Evolutionary conservation across 169 alveolate genomes (phyloP).

Genomic region (Ophryocystis elektroscirrha): DNA sequence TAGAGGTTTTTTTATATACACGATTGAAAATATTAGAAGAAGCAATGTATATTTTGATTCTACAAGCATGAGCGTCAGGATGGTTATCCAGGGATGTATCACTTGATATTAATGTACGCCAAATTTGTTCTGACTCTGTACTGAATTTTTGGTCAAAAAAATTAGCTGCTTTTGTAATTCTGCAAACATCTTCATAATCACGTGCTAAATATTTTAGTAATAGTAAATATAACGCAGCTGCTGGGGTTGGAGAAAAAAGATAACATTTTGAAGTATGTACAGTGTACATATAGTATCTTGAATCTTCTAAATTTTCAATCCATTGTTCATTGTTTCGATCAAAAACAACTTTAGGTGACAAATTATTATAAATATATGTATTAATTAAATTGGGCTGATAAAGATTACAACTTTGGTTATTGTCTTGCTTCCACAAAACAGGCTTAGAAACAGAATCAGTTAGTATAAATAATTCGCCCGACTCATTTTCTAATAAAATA

Average conservation of each 20-base stretch:
- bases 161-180: conserved; percentile 6
- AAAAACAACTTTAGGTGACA: too few species aligned
- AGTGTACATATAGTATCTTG: conserved; percentile 25
- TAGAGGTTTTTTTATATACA: too few species aligned
- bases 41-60: conserved; percentile 26
- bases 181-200: conserved; percentile 19
- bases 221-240: conserved; percentile 24
- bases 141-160: conserved; percentile 4
- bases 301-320: conserved; percentile 1
- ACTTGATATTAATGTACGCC: conserved; percentile 13
- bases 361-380: too few species aligned
- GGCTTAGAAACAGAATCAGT: conserved; percentile 21
- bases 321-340: too few species aligned
- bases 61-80: conserved; percentile 37
- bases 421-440: too few species aligned
- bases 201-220: conserved; percentile 24
- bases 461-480: conserved; percentile 27
- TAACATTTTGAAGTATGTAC: conserved; percentile 27
- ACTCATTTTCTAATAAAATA: conserved; percentile 24
- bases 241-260: conserved; percentile 24
- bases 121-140: conserved; percentile 22
- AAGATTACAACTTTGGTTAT: too few species aligned
- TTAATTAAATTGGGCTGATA: too few species aligned
- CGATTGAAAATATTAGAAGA: too few species aligned
- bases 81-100: conserved; percentile 18